Percentiles rank a stretch among this genome's conserved stretches.
phyloP scores from a whole-genome alignment of 331 rosid species.

The Pyracantha coccinea region DNA sequence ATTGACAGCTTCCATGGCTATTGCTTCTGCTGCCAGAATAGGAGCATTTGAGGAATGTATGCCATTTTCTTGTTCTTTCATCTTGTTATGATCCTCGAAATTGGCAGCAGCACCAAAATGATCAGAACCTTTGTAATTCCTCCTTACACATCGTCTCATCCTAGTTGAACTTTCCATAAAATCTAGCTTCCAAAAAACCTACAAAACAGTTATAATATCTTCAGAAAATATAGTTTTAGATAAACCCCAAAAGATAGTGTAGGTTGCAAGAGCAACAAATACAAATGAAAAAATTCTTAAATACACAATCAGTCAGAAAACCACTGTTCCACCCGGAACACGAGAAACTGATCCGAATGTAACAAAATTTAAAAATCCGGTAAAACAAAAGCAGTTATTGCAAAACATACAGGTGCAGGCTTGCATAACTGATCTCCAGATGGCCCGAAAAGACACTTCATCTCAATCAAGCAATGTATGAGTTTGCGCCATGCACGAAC shows the following conservation, averaged over 20 bases:
- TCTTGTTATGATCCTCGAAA: conserved; percentile 49
- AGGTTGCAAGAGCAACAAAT: conserved; percentile 1
- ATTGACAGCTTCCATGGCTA: conserved; percentile 55
- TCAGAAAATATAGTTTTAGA: background rate
- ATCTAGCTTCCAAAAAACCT: conserved; percentile 98
- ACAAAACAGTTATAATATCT: background rate
- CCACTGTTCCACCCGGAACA: background rate
- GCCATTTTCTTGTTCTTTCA: conserved; percentile 31
- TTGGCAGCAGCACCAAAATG: conserved; percentile 90
- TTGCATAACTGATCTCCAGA: conserved; percentile 59
- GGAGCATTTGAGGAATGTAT: conserved; percentile 54
- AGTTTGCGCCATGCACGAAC: conserved; percentile 90
- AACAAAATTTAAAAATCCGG: conserved; percentile 11
- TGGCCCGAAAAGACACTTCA: conserved; percentile 87
- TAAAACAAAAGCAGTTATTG: conserved; percentile 4
- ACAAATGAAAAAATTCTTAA: background rate
- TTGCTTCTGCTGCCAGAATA: conserved; percentile 68
- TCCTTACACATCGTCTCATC: conserved; percentile 80
- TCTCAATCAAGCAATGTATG: conserved; percentile 71
- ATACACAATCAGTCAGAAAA: background rate
- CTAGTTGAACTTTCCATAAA: conserved; percentile 90
- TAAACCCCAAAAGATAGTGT: conserved; percentile 6
- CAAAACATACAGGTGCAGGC: conserved; percentile 66
- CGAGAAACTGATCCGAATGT: conserved; percentile 10
- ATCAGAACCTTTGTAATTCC: conserved; percentile 80